phyloP scores from a whole-genome alignment of 257 asterid genomes.

The Lycium ferocissimum region DNA sequence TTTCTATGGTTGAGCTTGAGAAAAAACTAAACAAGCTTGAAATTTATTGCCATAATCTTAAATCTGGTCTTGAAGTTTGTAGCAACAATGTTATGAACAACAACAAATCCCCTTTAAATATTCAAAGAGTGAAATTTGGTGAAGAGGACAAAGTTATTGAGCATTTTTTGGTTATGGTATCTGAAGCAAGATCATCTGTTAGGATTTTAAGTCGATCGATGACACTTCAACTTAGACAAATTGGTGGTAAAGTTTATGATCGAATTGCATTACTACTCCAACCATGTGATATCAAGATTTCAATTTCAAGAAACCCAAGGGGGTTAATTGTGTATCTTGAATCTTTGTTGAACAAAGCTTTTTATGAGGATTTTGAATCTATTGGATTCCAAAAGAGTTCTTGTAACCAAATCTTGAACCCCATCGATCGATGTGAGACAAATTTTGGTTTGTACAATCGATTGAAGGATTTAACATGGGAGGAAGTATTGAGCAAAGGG shows the following conservation, averaged over 20 bases:
- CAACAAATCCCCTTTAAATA: slow-evolving; percentile 44
- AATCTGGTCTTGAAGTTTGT: slow-evolving; percentile 74
- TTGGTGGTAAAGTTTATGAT: slow-evolving; percentile 69
- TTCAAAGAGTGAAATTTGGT: slow-evolving; percentile 51
- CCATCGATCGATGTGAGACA: slow-evolving; percentile 76
- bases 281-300: slow-evolving; percentile 75
- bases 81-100: slow-evolving; percentile 20
- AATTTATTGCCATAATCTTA: slow-evolving; percentile 79
- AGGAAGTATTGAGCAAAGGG: slow-evolving; percentile 81
- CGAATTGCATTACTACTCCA: slow-evolving; percentile 68
- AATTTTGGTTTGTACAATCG: slow-evolving; percentile 67
- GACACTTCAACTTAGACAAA: slow-evolving; percentile 60
- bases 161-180: slow-evolving; percentile 73
- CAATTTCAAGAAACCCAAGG: slow-evolving; percentile 73
- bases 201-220: slow-evolving; percentile 66
- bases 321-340: slow-evolving; percentile 68
- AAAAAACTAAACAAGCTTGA: slow-evolving; percentile 87
- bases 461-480: slow-evolving; percentile 82
- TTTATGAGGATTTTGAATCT: slow-evolving; percentile 84
- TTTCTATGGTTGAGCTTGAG: slow-evolving; percentile 90
- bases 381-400: slow-evolving; percentile 61
- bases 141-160: slow-evolving; percentile 67
- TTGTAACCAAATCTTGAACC: slow-evolving; percentile 60
- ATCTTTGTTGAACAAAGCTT: slow-evolving; percentile 69
- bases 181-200: slow-evolving; percentile 74